Base-by-base conservation (phyloP, 352 stramenopile genomes). In the Plasmopara viticola region DNA sequence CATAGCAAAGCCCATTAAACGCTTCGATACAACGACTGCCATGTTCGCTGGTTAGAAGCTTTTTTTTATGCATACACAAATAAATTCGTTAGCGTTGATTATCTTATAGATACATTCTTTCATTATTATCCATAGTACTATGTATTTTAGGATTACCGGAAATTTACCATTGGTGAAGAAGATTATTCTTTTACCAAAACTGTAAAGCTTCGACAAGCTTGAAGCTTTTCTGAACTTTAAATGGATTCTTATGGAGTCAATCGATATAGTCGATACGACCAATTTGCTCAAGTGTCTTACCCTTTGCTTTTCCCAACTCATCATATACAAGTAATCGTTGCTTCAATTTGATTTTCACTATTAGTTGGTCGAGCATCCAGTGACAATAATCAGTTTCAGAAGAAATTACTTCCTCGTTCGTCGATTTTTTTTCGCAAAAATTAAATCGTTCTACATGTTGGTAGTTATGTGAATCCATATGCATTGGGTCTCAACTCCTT, bases 351-450 rank as follows among this genome's bases (percentile, higher is more conserved):
- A 25, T 25, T 20, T 25, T 43, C 9, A 28, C 5, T 20, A 25
- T 25, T 25, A 25, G 20, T 3, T 25, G 20, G 20, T 25, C 28
- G 10, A 25, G 18, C 18, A 25, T 18, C 12, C 38, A 25, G 4
- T n/a, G 38, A 25, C 38, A 28, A 40, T 43, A 43, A 7, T 14
- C 38, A 25, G 38, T 9, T 9, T 43, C 38, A 28, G 38, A 43
- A 43, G 38, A 6, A 43, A 12, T 20, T 25, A 43, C 38, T 43
- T 43, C 38, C 8, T 43, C 38, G 38, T 28, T 43, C n/a, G 38
- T 5, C 14, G 7, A 12, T 35, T 12, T 35, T 35, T 43, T 17
- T 8, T n/a, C n/a, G n/a, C 5, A 10, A 25, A 20, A 28, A 4
- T 28, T 20, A 43, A 2, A 0, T 43, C 38, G 13, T 43, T 43